phyloP scores from a whole-genome alignment of 2,329 filamentous ascomycete species.

The Seiridium cupressi region DNA sequence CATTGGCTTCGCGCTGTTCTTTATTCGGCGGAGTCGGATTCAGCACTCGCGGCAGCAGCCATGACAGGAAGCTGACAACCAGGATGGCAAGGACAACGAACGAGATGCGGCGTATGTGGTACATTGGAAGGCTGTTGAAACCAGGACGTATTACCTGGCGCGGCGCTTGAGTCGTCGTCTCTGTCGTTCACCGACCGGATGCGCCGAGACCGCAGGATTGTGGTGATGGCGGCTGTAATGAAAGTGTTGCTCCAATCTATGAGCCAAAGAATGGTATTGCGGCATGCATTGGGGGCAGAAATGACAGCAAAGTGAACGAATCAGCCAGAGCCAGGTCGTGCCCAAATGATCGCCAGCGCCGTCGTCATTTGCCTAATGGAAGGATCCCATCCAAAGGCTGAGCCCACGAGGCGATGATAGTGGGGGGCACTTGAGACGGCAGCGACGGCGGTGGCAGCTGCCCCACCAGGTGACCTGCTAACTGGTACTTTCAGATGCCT shows the following conservation, averaged over 20 bases:
- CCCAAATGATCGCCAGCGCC: neutral
- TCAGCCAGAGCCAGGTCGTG: neutral
- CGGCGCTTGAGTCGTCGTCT: neutral
- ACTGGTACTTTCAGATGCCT: too few relatives aligned
- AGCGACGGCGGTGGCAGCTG: too few relatives aligned
- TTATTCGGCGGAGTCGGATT: conserved; percentile 63
- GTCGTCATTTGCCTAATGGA: neutral
- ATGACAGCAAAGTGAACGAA: neutral
- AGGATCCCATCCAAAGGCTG: neutral
- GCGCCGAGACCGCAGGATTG: neutral
- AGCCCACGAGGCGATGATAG: conserved; percentile 1
- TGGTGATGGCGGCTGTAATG: neutral
- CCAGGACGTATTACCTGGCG: too few relatives aligned
- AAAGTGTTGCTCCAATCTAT: conserved; percentile 3
- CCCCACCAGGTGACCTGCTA: too few relatives aligned
- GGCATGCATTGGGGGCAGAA: neutral
- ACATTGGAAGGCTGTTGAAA: conserved; percentile 31
- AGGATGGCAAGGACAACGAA: conserved; percentile 37
- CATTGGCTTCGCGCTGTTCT: conserved; percentile 61
- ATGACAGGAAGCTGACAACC: conserved; percentile 45
- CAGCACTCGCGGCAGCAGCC: conserved; percentile 52
- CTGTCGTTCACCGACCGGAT: neutral
- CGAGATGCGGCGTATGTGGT: conserved; percentile 43
- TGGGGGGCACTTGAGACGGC: neutral
- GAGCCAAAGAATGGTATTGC: neutral